A percentile compares a stretch with the other conserved stretches of the same genome.
phyloP scores from a whole-genome alignment of 2,329 filamentous ascomycete species.

The Curvularia sp. region DNA sequence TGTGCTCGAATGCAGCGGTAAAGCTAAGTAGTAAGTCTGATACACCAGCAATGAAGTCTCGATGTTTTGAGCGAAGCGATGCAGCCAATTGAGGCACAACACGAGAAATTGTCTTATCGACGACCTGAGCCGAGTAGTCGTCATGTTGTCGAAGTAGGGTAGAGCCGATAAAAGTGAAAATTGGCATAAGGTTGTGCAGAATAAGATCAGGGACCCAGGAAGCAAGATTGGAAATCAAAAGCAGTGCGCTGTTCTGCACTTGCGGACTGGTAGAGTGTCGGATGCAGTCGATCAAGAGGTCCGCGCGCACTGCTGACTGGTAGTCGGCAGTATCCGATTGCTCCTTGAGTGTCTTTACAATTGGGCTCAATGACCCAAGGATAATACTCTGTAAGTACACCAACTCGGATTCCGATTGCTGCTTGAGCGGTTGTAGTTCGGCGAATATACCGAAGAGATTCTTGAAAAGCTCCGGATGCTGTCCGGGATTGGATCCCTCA shows the following conservation, averaged over 20 bases:
- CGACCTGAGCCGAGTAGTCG: conserved; percentile 95
- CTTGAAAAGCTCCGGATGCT: conserved; percentile 77
- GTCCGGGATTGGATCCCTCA: conserved; percentile 77
- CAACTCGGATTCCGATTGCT: conserved; percentile 81
- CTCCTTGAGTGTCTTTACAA: conserved; percentile 77
- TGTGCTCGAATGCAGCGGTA: conserved; percentile 94
- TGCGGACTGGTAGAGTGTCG: conserved; percentile 90
- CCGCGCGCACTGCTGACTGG: conserved; percentile 80
- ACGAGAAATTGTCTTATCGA: conserved; percentile 90
- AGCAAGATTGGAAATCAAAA: conserved; percentile 86
- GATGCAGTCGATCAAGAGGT: conserved; percentile 92
- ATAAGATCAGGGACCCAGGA: conserved; percentile 89
- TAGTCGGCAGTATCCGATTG: conserved; percentile 68
- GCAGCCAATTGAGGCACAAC: conserved; percentile 91
- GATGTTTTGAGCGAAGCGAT: conserved; percentile 79
- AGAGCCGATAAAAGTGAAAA: conserved; percentile 97
- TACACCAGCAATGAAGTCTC: conserved; percentile 79
- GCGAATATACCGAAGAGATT: conserved; percentile 84
- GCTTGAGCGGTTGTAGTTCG: conserved; percentile 84
- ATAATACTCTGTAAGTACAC: conserved; percentile 89
- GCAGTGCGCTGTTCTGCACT: conserved; percentile 88
- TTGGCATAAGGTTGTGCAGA: conserved; percentile 96
- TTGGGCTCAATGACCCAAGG: conserved; percentile 79
- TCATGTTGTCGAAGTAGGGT: conserved; percentile 92
- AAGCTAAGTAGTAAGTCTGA: conserved; percentile 95